Evolutionary conservation across 495 filamentous ascomycete species (phyloP).

Genomic region (Trypethelium eluteriae): DNA sequence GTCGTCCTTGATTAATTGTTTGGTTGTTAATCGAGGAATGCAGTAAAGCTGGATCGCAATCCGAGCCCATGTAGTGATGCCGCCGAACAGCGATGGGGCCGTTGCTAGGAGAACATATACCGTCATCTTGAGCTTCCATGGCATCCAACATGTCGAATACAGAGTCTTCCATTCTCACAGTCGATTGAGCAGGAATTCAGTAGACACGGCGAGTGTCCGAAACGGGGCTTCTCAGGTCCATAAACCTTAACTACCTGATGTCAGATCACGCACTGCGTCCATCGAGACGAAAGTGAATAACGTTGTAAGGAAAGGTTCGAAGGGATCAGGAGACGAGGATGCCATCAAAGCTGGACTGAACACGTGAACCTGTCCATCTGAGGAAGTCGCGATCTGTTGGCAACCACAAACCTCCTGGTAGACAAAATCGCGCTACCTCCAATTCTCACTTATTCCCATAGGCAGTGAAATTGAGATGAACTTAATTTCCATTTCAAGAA

Average conservation of each 20-base stretch:
- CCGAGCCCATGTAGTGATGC: not conserved
- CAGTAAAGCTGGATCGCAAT: slow-evolving; percentile 1
- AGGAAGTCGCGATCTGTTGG: not conserved
- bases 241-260: no score
- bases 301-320: not conserved
- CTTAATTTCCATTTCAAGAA: not conserved
- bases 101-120: not conserved
- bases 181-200: not conserved
- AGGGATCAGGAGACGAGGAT: not conserved
- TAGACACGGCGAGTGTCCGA: not conserved
- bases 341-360: not conserved
- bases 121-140: not conserved
- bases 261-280: no score
- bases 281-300: no score
- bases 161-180: slow-evolving; percentile 7
- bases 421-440: no score
- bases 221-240: not conserved
- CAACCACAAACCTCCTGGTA: no score
- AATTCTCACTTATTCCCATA: no score
- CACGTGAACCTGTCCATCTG: not conserved
- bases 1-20: not conserved
- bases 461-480: no score
- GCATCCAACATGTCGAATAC: slow-evolving; percentile 19
- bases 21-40: not conserved
- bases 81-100: not conserved